phyloP scores from a whole-genome alignment of 768 basidiomycete genomes.

The Auriscalpium vulgare region DNA sequence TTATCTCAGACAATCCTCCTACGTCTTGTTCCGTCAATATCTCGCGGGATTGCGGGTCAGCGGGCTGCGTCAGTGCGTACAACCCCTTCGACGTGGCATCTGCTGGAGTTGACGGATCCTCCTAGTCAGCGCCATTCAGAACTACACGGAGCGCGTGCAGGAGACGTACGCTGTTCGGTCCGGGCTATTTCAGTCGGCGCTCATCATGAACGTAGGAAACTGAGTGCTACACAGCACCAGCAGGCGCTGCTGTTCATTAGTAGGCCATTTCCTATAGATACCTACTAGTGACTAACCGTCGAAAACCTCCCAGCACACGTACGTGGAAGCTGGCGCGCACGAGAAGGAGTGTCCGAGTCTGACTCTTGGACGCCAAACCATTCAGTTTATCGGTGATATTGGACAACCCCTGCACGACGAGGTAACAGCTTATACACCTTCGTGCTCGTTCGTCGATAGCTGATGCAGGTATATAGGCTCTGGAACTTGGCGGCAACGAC shows the following conservation, averaged over 20 bases:
- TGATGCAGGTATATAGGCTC: constrained; percentile 16
- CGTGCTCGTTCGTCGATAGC: neutral
- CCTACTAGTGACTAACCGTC: neutral
- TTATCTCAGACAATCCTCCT: constrained; percentile 28
- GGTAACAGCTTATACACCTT: neutral
- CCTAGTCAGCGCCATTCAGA: constrained; percentile 46
- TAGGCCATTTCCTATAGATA: neutral
- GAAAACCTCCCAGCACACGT: neutral
- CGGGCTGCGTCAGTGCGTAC: constrained; percentile 21
- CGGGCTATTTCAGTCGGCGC: neutral
- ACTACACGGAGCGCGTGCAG: constrained; percentile 44
- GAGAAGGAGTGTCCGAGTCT: too few species aligned
- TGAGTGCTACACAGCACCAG: constrained; percentile 35
- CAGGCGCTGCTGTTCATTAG: constrained; percentile 48
- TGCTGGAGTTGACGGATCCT: too few species aligned
- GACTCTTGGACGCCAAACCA: neutral
- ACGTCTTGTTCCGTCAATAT: constrained; percentile 43
- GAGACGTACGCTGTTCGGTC: constrained; percentile 21
- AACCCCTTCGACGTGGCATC: too few species aligned
- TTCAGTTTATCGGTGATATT: constrained; percentile 38
- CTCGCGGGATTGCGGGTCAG: constrained; percentile 36
- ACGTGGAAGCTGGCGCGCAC: neutral
- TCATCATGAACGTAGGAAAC: constrained; percentile 10
- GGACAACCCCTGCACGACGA: constrained; percentile 44
- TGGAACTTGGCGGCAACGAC: constrained; percentile 36